phyloP scores from a whole-genome alignment of 2,329 filamentous ascomycete species.

The Sporothrix schenckii region DNA sequence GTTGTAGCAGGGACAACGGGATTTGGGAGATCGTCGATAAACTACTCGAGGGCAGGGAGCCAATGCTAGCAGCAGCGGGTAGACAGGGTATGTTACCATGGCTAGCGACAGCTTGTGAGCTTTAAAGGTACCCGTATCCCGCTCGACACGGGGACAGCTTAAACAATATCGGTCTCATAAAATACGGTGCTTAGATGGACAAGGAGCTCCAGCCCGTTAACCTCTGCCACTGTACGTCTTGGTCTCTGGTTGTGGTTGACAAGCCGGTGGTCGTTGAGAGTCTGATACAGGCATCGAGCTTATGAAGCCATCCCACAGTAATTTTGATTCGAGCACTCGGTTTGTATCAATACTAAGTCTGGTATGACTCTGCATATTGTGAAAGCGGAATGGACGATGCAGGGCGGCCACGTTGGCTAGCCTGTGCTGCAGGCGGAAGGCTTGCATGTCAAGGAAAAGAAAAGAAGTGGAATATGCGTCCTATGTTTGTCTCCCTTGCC shows the following conservation, averaged over 20 bases:
- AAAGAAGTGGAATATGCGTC: neutral
- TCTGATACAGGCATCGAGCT: neutral
- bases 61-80: constrained; percentile 3
- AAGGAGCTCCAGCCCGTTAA: neutral
- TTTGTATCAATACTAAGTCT: neutral
- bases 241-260: neutral
- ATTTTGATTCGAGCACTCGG: neutral
- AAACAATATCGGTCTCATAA: no score
- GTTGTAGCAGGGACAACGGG: neutral
- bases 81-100: neutral
- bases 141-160: neutral
- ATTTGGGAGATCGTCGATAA: neutral
- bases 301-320: no score
- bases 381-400: neutral
- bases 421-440: neutral
- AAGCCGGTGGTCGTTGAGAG: neutral
- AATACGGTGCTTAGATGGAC: neutral
- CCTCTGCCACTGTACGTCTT: neutral
- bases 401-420: neutral
- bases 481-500: constrained; percentile 6
- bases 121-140: neutral
- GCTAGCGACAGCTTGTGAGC: neutral
- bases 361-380: neutral
- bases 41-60: neutral
- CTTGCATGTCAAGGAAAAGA: neutral